phyloP scores from a whole-genome alignment of 2,329 filamentous ascomycete species.

The Lecanosticta acicola region DNA sequence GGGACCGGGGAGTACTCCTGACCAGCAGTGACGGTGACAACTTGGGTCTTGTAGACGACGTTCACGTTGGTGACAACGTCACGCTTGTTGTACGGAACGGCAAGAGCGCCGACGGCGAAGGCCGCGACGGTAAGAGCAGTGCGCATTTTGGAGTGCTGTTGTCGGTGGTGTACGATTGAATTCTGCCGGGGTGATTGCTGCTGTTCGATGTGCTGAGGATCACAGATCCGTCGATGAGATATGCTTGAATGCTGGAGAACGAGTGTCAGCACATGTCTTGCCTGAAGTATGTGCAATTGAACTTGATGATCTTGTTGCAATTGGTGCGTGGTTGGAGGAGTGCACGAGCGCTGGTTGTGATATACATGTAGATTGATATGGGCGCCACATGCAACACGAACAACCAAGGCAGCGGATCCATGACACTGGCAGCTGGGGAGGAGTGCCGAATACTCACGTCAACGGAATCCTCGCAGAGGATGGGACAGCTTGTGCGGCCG shows the following conservation, averaged over 20 bases:
- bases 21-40: conserved; percentile 33
- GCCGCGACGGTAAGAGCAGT: conserved; percentile 33
- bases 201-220: conserved; percentile 9
- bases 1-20: conserved; percentile 14
- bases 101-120: conserved; percentile 33
- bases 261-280: conserved; percentile 13
- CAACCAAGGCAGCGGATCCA: neutral
- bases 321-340: no score
- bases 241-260: conserved; percentile 7
- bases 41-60: conserved; percentile 29
- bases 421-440: neutral
- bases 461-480: conserved; percentile 10
- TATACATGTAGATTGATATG: no score
- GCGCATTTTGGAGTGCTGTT: conserved; percentile 32
- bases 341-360: no score
- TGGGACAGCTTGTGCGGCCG: conserved; percentile 7
- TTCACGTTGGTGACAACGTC: conserved; percentile 27
- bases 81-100: conserved; percentile 29
- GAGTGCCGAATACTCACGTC: conserved; percentile 6
- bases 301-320: no score
- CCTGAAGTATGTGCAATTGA: conserved; percentile 8
- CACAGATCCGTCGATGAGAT: conserved; percentile 15
- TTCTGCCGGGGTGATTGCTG: conserved; percentile 1
- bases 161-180: conserved; percentile 4
- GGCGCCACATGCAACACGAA: neutral